Evolutionary conservation across 805 yeast species (phyloP).

Genomic region (Candida saitoana): DNA sequence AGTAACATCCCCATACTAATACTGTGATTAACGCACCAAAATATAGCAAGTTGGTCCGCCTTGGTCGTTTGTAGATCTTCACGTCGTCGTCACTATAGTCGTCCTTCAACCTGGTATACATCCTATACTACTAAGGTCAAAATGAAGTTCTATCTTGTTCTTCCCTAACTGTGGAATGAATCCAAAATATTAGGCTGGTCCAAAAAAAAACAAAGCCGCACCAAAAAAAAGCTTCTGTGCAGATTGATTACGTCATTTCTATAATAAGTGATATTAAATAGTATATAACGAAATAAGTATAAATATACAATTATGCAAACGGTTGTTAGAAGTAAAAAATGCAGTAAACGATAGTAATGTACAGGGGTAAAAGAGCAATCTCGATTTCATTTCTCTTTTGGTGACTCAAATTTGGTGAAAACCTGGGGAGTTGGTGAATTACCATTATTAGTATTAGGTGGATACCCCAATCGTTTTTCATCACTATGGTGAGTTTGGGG

Average conservation of each 20-base stretch:
- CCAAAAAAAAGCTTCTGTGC: background rate
- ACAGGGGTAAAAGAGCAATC: background rate
- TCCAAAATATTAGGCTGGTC: background rate
- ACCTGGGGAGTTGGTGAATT: background rate
- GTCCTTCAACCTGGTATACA: background rate
- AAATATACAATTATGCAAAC: too few relatives aligned
- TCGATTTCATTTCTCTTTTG: background rate
- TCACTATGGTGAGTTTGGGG: constrained; percentile 27
- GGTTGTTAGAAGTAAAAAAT: background rate
- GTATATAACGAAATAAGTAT: too few relatives aligned
- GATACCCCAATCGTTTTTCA: constrained; percentile 23
- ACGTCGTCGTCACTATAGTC: background rate
- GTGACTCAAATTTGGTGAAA: background rate
- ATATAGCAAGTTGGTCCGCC: background rate
- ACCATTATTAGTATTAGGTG: background rate
- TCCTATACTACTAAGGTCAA: background rate
- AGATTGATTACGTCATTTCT: background rate
- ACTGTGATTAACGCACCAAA: constrained; percentile 20
- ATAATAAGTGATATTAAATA: too few relatives aligned
- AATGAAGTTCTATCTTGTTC: too few relatives aligned
- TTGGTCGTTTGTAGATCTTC: background rate
- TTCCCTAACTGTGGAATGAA: background rate
- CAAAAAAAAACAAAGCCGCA: background rate
- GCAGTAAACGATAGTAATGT: background rate
- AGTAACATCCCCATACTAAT: constrained; percentile 36